These are phyloP conservation scores for Curvularia lunata DNA, from an alignment of 2,329 filamentous ascomycete genomes.

Conservation along the genomic window DNA sequence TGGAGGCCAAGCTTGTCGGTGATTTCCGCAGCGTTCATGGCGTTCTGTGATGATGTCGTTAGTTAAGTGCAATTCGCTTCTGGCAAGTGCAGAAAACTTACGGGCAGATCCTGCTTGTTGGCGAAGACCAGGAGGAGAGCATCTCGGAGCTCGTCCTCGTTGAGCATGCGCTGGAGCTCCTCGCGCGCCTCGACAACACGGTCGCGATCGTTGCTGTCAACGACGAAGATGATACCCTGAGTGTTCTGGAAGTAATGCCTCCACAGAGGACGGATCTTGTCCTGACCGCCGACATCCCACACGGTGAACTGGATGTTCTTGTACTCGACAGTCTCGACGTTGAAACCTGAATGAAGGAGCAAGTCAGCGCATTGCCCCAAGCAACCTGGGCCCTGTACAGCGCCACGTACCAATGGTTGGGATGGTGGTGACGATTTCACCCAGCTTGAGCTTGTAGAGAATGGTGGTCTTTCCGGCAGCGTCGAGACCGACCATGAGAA, in stretches of 20 bases:
- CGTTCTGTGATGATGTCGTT: constrained; percentile 68
- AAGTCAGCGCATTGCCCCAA: constrained; percentile 34
- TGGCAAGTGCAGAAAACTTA: constrained; percentile 55
- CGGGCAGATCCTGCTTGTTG: constrained; percentile 96
- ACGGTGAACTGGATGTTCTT: constrained; percentile 99
- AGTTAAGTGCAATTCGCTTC: constrained; percentile 14
- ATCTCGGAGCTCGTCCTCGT: constrained; percentile 97
- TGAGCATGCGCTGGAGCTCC: constrained; percentile 96
- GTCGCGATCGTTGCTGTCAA: constrained; percentile 90
- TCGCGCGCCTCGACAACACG: constrained; percentile 92
- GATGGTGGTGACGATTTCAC: constrained; percentile 97
- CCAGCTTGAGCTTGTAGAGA: constrained; percentile 98
- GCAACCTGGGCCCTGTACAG: constrained; percentile 8
- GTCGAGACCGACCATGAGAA: constrained; percentile 97
- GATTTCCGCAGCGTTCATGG: constrained; percentile 99
- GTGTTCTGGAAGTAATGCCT: constrained; percentile 97
- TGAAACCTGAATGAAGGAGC: constrained; percentile 68
- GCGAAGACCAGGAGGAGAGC: constrained; percentile 93
- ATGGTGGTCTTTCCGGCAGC: constrained; percentile 97
- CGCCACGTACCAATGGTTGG: constrained; percentile 76
- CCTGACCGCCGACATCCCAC: constrained; percentile 98
- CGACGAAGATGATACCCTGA: constrained; percentile 97
- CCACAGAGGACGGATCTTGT: constrained; percentile 98
- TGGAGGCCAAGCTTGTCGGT: constrained; percentile 99
- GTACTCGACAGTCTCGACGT: constrained; percentile 98